A percentile compares a stretch with the other conserved stretches of the same genome.
These are phyloP conservation scores for Gossypium australe DNA, from an alignment of 345 rosid genomes.

Conservation along the genomic window DNA sequence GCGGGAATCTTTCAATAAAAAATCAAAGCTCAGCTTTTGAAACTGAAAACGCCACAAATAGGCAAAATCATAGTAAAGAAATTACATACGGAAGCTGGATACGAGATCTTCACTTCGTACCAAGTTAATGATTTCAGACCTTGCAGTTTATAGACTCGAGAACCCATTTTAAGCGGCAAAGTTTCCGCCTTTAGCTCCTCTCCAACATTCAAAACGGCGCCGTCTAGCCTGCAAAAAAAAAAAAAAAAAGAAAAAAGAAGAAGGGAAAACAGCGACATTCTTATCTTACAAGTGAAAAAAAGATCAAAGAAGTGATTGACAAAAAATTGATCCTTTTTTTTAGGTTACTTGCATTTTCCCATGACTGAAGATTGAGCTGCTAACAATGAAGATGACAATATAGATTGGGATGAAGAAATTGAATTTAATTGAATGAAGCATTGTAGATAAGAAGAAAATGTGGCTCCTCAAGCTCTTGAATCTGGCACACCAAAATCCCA, in stretches of 20 bases:
- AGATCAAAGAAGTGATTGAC: background rate
- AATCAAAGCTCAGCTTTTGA: conserved; percentile 8
- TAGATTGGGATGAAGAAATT: conserved; percentile 18
- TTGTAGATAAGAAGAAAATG: conserved; percentile 5
- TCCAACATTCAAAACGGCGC: conserved; percentile 45
- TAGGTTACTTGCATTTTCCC: conserved; percentile 33
- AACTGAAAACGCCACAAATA: conserved; percentile 13
- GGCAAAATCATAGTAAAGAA: conserved; percentile 6
- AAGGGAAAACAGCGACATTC: background rate
- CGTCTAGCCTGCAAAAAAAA: conserved; percentile 30
- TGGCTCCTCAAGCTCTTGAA: background rate
- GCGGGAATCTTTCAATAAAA: conserved; percentile 54
- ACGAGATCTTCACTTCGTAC: conserved; percentile 98
- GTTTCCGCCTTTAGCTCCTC: conserved; percentile 67
- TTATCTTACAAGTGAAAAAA: background rate
- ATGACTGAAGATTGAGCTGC: conserved; percentile 22
- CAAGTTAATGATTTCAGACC: conserved; percentile 64
- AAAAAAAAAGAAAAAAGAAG: too few relatives aligned
- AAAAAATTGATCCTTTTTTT: background rate
- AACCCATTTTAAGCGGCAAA: conserved; percentile 50
- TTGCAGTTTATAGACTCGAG: conserved; percentile 48
- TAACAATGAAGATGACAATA: conserved; percentile 19
- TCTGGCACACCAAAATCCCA: background rate
- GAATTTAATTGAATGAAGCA: conserved; percentile 12
- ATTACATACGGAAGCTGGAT: conserved; percentile 92